Evolutionary conservation across 345 rosid species (phyloP).

Genomic region (Eucalyptus sp.): DNA sequence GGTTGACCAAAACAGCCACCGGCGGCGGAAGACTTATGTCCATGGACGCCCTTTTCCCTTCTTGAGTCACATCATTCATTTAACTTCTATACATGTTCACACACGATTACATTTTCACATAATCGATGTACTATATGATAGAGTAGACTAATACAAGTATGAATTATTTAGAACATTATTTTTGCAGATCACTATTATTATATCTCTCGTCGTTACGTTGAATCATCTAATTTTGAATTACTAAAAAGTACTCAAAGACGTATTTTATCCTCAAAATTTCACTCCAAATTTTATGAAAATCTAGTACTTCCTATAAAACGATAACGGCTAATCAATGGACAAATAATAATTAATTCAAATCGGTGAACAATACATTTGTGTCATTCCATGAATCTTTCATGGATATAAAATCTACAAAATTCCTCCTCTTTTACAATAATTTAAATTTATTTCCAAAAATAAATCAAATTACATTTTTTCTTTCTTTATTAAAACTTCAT

Average conservation of each 20-base stretch:
- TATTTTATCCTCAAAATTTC: background rate
- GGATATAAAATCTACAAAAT: background rate
- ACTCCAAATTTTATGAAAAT: background rate
- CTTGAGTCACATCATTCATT: background rate
- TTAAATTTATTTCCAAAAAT: background rate
- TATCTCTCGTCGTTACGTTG: background rate
- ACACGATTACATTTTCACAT: background rate
- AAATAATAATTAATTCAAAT: background rate
- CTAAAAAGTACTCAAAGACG: background rate
- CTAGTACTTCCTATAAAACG: background rate
- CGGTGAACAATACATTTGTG: background rate
- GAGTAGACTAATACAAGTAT: background rate
- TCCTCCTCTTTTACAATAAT: background rate
- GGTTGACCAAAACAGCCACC: background rate
- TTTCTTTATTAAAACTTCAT: background rate
- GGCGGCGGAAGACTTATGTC: background rate
- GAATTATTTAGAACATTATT: background rate
- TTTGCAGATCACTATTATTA: background rate
- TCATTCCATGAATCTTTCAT: background rate
- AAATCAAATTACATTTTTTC: background rate
- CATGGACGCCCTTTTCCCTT: background rate
- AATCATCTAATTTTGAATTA: background rate
- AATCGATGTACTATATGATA: background rate
- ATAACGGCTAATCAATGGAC: background rate
- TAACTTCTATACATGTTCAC: background rate